Percentiles rank a stretch among this genome's conserved stretches.
Evolutionary conservation across 805 yeast species (phyloP).

Genomic region (Suhomyces kilbournensis): DNA sequence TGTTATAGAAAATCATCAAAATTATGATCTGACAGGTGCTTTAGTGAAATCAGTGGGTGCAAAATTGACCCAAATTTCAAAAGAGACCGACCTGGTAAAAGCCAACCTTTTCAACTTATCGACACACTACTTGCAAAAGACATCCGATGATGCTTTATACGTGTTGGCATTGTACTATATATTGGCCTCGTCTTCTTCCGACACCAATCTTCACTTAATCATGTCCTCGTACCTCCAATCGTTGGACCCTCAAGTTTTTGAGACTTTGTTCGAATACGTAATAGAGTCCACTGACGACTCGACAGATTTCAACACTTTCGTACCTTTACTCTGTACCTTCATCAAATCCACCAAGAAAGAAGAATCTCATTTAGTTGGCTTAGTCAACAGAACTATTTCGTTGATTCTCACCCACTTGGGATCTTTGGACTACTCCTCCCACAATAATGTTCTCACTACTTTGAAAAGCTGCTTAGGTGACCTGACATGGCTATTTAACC

Average conservation of each 20-base stretch:
- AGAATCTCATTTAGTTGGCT: not conserved
- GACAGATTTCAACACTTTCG: not conserved
- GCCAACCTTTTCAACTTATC: not conserved
- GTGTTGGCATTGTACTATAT: slow-evolving; percentile 14
- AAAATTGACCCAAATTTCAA: not conserved
- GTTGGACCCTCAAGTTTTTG: slow-evolving; percentile 9
- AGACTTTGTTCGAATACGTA: slow-evolving; percentile 11
- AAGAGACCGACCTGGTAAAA: not conserved
- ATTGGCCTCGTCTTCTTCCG: slow-evolving; percentile 1
- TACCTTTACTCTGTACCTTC: slow-evolving; percentile 15
- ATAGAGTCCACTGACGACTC: slow-evolving; percentile 15
- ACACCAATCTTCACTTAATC: not conserved
- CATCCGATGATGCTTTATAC: slow-evolving; percentile 11
- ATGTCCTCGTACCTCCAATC: not conserved
- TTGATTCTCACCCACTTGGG: slow-evolving; percentile 1
- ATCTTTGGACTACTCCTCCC: not conserved
- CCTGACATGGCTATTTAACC: slow-evolving; percentile 58
- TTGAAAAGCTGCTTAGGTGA: slow-evolving; percentile 46
- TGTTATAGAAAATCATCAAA: not conserved
- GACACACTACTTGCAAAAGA: slow-evolving; percentile 1
- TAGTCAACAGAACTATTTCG: not conserved
- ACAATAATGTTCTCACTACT: slow-evolving; percentile 10
- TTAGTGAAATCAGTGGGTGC: not conserved
- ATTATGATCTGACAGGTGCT: not conserved
- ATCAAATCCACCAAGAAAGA: slow-evolving; percentile 13